These are phyloP conservation scores for Apium graveolens DNA, from an alignment of 129 eudicot species.

Conservation along the genomic window DNA sequence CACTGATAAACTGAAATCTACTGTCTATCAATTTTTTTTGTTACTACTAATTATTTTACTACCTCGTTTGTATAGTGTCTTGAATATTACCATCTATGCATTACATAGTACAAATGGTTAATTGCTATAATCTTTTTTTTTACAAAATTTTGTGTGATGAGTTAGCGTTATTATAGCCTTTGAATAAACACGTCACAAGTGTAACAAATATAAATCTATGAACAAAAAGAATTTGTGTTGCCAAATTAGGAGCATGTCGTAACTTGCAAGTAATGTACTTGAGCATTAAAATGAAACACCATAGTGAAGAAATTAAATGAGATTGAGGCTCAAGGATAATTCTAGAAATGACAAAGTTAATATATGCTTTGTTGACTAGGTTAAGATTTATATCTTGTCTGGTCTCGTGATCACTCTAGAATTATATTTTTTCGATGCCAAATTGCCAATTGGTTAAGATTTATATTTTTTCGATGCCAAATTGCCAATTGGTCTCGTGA, in stretches of 20 bases:
- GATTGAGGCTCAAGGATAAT: not conserved
- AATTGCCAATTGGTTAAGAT: too few relatives aligned
- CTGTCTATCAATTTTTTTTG: not conserved
- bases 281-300: not conserved
- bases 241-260: not conserved
- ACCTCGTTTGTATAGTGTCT: not conserved
- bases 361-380: not conserved
- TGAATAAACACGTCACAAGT: not conserved
- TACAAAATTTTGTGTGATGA: not conserved
- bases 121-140: not conserved
- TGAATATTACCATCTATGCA: not conserved
- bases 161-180: not conserved
- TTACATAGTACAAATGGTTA: not conserved
- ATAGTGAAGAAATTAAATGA: not conserved
- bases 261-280: too few relatives aligned
- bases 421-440: too few relatives aligned
- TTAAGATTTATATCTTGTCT: not conserved
- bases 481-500: too few relatives aligned
- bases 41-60: too few relatives aligned
- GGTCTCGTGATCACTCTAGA: too few relatives aligned
- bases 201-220: not conserved
- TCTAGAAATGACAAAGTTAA: not conserved
- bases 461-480: too few relatives aligned
- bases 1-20: not conserved
- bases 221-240: not conserved